Evolutionary conservation across 129 eudicot genomes (phyloP), one percentile per base, ranked within the genome.

Genomic region (Chrysanthemum lavandulifolium): DNA sequence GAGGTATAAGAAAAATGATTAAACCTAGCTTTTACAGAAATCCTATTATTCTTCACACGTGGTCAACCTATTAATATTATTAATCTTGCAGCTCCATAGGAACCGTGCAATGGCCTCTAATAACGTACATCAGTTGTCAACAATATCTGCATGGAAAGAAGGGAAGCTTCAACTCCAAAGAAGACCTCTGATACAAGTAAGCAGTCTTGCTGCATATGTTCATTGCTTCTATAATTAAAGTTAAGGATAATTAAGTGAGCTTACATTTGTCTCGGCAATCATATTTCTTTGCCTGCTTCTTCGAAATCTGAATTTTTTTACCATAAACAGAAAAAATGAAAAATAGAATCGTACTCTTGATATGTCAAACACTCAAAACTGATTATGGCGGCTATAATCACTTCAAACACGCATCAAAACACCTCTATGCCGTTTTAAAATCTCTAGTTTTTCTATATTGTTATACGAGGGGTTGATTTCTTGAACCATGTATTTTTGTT

Each of bases 61-160:
- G n/a, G 69, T 27, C 31, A 15, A 14, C n/a, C 33, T 8, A 0
- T 29, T 2, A 80, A 52, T 36, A 50, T 6, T 50, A 73, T 61
- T 31, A 73, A 51, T 50, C 62, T 73, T 74, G 73, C 88, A 89
- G 96, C 89, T 89, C 53, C 89, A 82, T 53, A 67, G 78, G 67
- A 86, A 71, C 67, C 81, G 64, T 25, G 74, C 84, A 33, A 70
- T 77, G 84, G 59, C 78, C 33, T 57, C 82, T 36, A 82, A 80
- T 68, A 81, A 69, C 54, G 67, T 72, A 54, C 84, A 72, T 51
- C 84, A 81, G 10, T 36, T 76, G 33, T 69, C 75, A 59, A 85
- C 95, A 50, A 75, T 89, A 61, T 89, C 89, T 67, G 77, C 86
- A 62, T 78, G 91, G 86, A 89, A 89, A 86, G 83, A 76, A 79